These are phyloP conservation scores for Tetrahymena elliotti DNA, from an alignment of 73 alveolate genomes.

Conservation along the genomic window DNA sequence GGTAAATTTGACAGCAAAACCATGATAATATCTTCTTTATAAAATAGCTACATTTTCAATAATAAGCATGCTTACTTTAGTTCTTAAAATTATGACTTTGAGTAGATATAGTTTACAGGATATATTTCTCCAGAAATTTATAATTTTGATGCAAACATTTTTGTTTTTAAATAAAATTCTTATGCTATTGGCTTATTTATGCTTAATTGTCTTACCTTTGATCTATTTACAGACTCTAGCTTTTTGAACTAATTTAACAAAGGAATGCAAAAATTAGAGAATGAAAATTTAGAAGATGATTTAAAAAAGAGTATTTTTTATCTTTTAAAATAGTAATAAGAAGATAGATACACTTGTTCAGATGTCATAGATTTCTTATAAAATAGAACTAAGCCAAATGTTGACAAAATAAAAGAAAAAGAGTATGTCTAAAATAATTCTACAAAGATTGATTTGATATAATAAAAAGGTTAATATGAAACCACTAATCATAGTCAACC, in stretches of 20 bases:
- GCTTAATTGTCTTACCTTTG: neutral
- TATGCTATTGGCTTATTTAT: neutral
- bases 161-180: neutral
- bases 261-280: neutral
- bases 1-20: neutral
- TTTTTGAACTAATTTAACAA: neutral
- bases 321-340: neutral
- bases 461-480: no score
- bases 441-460: no score
- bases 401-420: no score
- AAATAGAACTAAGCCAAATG: no score
- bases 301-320: neutral
- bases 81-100: neutral
- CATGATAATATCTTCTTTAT: neutral
- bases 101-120: neutral
- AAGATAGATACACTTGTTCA: neutral
- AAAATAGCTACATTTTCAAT: neutral
- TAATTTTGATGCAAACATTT: neutral
- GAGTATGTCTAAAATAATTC: no score
- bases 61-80: neutral
- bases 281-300: neutral
- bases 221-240: neutral
- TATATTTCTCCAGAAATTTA: neutral
- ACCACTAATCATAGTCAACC: no score
- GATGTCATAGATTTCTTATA: neutral